Conservation (phyloP, 23 red algal genomes). For the Agarophyton chilense region DNA sequence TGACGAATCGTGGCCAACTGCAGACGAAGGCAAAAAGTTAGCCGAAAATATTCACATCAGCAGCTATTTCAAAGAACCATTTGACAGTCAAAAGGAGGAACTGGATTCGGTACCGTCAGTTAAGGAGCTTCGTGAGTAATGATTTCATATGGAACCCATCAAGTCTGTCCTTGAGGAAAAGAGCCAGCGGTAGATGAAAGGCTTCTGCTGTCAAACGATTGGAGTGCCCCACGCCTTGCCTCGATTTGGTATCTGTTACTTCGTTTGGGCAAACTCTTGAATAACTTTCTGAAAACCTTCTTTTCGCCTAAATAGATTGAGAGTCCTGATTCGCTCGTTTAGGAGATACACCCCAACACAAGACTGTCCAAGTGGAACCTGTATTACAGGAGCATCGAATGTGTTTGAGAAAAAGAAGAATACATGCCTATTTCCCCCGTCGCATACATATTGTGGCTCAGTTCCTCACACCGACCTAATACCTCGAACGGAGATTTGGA, state of each 20-base stretch:
- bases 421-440: slow-evolving; percentile 83
- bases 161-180: too few species aligned
- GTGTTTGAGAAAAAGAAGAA: slow-evolving; percentile 64
- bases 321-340: slow-evolving; percentile 78
- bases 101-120: not conserved
- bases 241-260: not conserved
- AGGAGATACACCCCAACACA: slow-evolving; percentile 76
- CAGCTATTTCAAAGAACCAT: not conserved
- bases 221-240: not conserved
- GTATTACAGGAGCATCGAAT: slow-evolving; percentile 62
- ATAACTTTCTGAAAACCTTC: slow-evolving; percentile 64
- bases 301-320: slow-evolving; percentile 73
- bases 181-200: not conserved
- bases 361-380: slow-evolving; percentile 83
- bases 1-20: not conserved
- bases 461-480: slow-evolving; percentile 70
- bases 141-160: slow-evolving; percentile 18
- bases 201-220: not conserved
- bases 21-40: too few species aligned
- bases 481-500: slow-evolving; percentile 53
- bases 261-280: slow-evolving; percentile 37
- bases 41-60: not conserved
- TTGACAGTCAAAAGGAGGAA: not conserved
- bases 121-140: not conserved
- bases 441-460: slow-evolving; percentile 78